phyloP scores from a whole-genome alignment of 306 rosid genomes.

The Glycine tomentella region DNA sequence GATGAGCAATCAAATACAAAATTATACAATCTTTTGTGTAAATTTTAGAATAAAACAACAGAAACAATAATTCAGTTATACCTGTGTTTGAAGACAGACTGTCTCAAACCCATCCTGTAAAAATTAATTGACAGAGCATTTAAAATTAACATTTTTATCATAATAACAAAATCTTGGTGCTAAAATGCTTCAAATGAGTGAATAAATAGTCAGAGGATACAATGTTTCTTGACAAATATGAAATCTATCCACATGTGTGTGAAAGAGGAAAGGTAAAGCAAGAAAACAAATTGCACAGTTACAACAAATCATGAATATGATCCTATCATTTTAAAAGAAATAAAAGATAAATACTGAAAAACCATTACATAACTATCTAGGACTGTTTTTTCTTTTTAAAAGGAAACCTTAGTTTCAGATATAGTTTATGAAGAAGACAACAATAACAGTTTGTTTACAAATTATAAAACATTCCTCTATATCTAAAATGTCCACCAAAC shows the following conservation, averaged over 20 bases:
- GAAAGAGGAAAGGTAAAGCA: neutral
- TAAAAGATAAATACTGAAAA: neutral
- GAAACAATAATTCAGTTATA: constrained; percentile 35
- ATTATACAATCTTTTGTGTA: neutral
- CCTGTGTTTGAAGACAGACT: constrained; percentile 68
- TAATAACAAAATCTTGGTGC: constrained; percentile 4
- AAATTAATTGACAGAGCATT: constrained; percentile 39
- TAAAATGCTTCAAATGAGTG: constrained; percentile 31
- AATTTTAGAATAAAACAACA: constrained; percentile 33
- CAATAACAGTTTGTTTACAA: too few relatives aligned
- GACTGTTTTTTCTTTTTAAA: too few relatives aligned
- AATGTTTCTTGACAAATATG: constrained; percentile 12
- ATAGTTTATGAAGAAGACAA: too few relatives aligned
- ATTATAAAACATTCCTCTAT: too few relatives aligned
- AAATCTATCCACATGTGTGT: neutral
- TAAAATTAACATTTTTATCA: constrained; percentile 31
- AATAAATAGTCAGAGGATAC: constrained; percentile 3
- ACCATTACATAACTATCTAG: constrained; percentile 13
- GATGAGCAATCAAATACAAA: constrained; percentile 21
- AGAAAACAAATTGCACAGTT: constrained; percentile 1
- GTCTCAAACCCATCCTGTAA: constrained; percentile 75
- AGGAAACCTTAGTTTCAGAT: too few relatives aligned
- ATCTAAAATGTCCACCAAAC: too few relatives aligned
- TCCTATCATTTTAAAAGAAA: constrained; percentile 10
- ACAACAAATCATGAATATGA: constrained; percentile 6